Conservation (phyloP, 148 eudicot genomes). For the Fagopyrum tataricum region DNA sequence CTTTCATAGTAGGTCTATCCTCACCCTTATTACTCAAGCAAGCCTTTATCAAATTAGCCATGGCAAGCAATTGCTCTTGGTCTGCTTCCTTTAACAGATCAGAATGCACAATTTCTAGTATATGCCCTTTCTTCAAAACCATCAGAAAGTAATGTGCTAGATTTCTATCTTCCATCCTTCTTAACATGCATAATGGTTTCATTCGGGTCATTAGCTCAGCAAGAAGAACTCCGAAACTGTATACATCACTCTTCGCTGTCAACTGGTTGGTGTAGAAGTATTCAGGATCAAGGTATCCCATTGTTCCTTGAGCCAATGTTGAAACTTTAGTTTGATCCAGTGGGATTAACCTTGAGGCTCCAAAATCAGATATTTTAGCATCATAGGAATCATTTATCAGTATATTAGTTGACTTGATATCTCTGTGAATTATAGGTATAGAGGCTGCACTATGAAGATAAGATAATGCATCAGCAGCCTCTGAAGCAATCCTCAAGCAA, state of each 20-base stretch:
- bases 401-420: slow-evolving; percentile 12
- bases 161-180: background rate
- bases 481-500: slow-evolving; percentile 12
- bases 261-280: slow-evolving; percentile 12
- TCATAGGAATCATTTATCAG: background rate
- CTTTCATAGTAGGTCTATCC: slow-evolving; percentile 11
- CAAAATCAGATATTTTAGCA: slow-evolving; percentile 13
- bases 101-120: background rate
- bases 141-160: background rate
- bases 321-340: background rate
- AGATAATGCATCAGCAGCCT: slow-evolving; percentile 6
- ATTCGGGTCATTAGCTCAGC: slow-evolving; percentile 7
- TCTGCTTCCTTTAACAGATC: background rate
- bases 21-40: background rate
- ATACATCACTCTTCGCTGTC: slow-evolving; percentile 14
- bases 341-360: background rate
- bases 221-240: slow-evolving; percentile 12
- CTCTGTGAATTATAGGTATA: slow-evolving; percentile 8
- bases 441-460: slow-evolving; percentile 7
- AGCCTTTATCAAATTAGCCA: background rate
- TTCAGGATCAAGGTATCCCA: slow-evolving; percentile 14
- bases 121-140: background rate
- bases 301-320: slow-evolving; percentile 7
- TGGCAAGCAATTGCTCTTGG: background rate
- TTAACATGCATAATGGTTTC: background rate